These are phyloP conservation scores for Pichia cabralensis DNA, from an alignment of 805 yeast genomes.

Conservation along the genomic window DNA sequence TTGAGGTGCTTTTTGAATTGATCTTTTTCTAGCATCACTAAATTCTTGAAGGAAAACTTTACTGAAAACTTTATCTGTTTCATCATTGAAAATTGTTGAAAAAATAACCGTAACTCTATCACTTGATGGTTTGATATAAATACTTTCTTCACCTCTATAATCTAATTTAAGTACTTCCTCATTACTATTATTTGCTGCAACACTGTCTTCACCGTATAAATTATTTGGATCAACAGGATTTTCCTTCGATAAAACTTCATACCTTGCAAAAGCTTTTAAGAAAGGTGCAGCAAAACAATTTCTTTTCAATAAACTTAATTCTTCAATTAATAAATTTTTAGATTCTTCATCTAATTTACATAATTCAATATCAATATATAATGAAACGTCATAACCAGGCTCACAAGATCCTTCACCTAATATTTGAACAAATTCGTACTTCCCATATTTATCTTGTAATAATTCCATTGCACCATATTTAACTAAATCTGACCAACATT, in stretches of 20 bases:
- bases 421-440: conserved; percentile 27
- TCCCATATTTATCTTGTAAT: conserved; percentile 42
- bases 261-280: conserved; percentile 72
- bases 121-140: conserved; percentile 81
- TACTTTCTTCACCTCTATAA: conserved; percentile 89
- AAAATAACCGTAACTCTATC: conserved; percentile 96
- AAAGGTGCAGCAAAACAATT: conserved; percentile 90
- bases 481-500: conserved; percentile 65
- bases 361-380: conserved; percentile 47
- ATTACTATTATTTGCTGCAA: conserved; percentile 26
- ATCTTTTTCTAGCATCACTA: conserved; percentile 90
- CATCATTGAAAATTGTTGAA: conserved; percentile 91
- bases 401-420: conserved; percentile 39
- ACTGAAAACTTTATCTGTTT: conserved; percentile 87
- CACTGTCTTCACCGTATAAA: conserved; percentile 31
- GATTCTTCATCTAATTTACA: conserved; percentile 33
- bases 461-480: conserved; percentile 55
- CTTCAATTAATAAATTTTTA: conserved; percentile 42
- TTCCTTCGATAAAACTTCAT: conserved; percentile 49
- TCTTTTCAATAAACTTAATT: conserved; percentile 70
- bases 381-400: conserved; percentile 71
- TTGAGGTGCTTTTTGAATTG: conserved; percentile 97
- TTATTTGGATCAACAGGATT: conserved; percentile 30
- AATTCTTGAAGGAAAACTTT: conserved; percentile 88
- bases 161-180: conserved; percentile 59